These are phyloP conservation scores for Rubia occidens DNA, from an alignment of 305 asterid genomes.

Conservation along the genomic window DNA sequence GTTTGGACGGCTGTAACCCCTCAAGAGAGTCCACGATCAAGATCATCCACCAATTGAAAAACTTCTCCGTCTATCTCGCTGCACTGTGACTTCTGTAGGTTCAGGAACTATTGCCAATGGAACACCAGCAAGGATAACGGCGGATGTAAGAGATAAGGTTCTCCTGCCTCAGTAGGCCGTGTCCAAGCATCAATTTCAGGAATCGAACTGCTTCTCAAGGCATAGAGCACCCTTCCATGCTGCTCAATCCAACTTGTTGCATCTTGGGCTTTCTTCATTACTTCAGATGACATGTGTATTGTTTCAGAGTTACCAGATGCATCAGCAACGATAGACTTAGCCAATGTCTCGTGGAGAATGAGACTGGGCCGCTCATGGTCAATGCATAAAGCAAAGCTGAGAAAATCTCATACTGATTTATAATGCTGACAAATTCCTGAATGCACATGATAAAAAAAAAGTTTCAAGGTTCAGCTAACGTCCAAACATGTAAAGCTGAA, in stretches of 20 bases:
- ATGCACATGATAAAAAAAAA: slow-evolving; percentile 18
- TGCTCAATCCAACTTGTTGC: slow-evolving; percentile 92
- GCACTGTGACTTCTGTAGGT: slow-evolving; percentile 91
- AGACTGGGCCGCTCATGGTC: slow-evolving; percentile 80
- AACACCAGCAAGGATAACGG: slow-evolving; percentile 84
- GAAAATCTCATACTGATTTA: slow-evolving; percentile 74
- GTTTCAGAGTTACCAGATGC: slow-evolving; percentile 69
- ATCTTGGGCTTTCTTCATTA: slow-evolving; percentile 78
- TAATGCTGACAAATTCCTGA: slow-evolving; percentile 62
- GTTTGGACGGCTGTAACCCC: slow-evolving; percentile 70
- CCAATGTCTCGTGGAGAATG: slow-evolving; percentile 71
- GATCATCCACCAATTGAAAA: slow-evolving; percentile 60
- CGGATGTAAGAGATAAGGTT: slow-evolving; percentile 72
- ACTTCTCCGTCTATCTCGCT: slow-evolving; percentile 87
- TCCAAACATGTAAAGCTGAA: slow-evolving; percentile 19
- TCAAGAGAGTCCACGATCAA: slow-evolving; percentile 78
- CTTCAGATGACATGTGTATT: slow-evolving; percentile 45
- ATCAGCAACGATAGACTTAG: slow-evolving; percentile 68
- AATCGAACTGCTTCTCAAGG: slow-evolving; percentile 75
- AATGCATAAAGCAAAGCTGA: slow-evolving; percentile 56
- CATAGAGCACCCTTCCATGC: slow-evolving; percentile 84
- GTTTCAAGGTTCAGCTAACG: slow-evolving; percentile 18
- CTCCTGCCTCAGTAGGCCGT: slow-evolving; percentile 55
- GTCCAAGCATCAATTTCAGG: slow-evolving; percentile 53
- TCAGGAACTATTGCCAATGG: slow-evolving; percentile 96